Base-by-base conservation (phyloP, 2,329 filamentous ascomycete species). In the Aquanectria penicillioides region DNA sequence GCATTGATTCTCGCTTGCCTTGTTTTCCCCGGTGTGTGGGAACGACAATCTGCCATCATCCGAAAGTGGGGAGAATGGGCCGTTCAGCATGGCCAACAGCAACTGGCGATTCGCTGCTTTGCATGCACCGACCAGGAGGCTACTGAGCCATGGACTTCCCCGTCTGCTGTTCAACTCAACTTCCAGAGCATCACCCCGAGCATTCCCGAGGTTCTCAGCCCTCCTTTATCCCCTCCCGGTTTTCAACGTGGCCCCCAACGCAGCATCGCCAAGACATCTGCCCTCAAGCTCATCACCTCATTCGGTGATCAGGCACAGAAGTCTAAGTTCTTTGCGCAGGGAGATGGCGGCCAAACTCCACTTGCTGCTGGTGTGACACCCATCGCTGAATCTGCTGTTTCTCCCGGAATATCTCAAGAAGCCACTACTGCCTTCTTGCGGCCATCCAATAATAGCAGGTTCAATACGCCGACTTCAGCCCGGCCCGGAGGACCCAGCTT, bases 31-130 rank as follows among this genome's bases (percentile, higher is more conserved):
- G 80, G 84, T 1, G 94, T 97, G 59, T 99, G 95, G 95, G 91
- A 95, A 69, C 87, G 94, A 26, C 93, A 97, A 74, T 89, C 91
- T 11, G 90, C 91, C 68, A 86, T 99, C 43, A 88, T 97, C 62
- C 88, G 92, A 67, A 94, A 95, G 80, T 99, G 95, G 95, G 95
- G 95, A 57, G 94, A 97, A 70, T 89, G 91, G 80, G 92, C 94
- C 31, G 89, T 97, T 11, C 89, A 91, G 62, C 89, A 95, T 68
- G 90, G 91, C 13, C 91, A 97, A 69, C 91, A 95, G 65, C 92
- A 97, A 69, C 81, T 99, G 40, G 95, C 95, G 15, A 95, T 97
- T 44, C 85, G 94, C 69, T 98, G 90, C 76, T 97, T 97, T 74
- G 93, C 94, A 44, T 97, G 94, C 74, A 95, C 93, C 15, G 93